Percentiles rank a stretch among this genome's conserved stretches.
Evolutionary conservation across 768 basidiomycete genomes (phyloP).

Genomic region (Amanita exitialis): DNA sequence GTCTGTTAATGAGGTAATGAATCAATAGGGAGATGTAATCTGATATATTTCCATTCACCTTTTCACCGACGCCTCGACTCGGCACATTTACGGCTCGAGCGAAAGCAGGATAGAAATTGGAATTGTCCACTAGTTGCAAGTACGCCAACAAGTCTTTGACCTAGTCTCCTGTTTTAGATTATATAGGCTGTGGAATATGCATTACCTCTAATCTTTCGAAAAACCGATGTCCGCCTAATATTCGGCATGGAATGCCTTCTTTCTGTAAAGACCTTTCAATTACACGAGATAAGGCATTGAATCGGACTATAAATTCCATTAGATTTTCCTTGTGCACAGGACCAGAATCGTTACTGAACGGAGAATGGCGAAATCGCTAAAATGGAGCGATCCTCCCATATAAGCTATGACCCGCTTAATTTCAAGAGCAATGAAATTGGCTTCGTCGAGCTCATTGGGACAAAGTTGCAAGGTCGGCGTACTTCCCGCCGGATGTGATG

Average conservation of each 20-base stretch:
- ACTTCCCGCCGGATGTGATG: conserved; percentile 54
- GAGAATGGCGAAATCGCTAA: conserved; percentile 79
- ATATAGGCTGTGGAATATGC: background rate
- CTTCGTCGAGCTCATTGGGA: conserved; percentile 51
- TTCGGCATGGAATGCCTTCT: conserved; percentile 65
- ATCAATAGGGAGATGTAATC: background rate
- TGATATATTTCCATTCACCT: conserved; percentile 30
- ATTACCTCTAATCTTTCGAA: conserved; percentile 74
- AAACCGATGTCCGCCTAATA: conserved; percentile 78
- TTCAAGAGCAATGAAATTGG: conserved; percentile 61
- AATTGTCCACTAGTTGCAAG: conserved; percentile 75
- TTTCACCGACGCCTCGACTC: conserved; percentile 64
- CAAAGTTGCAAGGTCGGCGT: conserved; percentile 49
- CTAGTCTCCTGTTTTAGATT: conserved; percentile 19
- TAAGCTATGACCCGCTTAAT: conserved; percentile 70
- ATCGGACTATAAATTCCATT: conserved; percentile 46
- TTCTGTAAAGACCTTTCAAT: conserved; percentile 72
- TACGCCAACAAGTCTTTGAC: conserved; percentile 80
- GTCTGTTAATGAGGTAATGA: conserved; percentile 28
- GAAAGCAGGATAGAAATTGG: conserved; percentile 55
- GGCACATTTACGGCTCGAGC: conserved; percentile 66
- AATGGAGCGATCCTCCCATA: conserved; percentile 60
- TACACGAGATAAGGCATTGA: conserved; percentile 66
- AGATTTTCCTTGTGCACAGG: background rate
- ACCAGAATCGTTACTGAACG: conserved; percentile 30